Evolutionary conservation across 306 rosid species (phyloP).

Genomic region (Inga oerstediana): DNA sequence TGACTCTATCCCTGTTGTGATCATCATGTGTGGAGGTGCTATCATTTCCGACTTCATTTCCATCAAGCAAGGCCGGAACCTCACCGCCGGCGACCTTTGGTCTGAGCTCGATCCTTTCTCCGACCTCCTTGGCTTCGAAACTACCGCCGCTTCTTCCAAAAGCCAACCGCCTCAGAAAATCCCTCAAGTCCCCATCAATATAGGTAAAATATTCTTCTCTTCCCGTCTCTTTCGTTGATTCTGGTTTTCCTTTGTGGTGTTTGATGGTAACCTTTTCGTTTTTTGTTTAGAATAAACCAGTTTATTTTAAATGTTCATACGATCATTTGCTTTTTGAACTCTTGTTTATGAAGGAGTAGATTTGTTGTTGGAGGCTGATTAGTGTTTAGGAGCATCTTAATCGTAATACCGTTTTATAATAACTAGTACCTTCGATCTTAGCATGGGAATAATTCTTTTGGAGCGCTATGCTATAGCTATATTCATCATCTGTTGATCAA

Average conservation of each 20-base stretch:
- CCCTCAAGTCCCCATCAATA: slow-evolving; percentile 4
- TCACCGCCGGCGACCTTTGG: slow-evolving; percentile 54
- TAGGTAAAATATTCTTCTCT: slow-evolving; percentile 31
- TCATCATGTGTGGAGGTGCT: slow-evolving; percentile 92
- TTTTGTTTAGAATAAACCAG: not conserved
- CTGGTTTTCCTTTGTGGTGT: not conserved
- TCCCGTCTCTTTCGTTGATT: not conserved
- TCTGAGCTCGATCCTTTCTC: slow-evolving; percentile 62
- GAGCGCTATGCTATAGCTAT: not conserved
- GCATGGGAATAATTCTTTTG: not conserved
- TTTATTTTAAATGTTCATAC: not conserved
- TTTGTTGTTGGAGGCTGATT: not conserved
- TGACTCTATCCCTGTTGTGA: not conserved
- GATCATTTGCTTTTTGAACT: not conserved
- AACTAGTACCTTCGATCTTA: not conserved
- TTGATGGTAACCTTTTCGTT: not conserved
- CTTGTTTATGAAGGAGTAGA: not conserved
- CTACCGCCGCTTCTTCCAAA: not conserved
- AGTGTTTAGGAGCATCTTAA: not conserved
- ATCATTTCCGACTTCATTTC: slow-evolving; percentile 72
- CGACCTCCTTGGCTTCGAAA: slow-evolving; percentile 60
- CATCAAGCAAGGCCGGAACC: slow-evolving; percentile 53
- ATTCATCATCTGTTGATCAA: not conserved
- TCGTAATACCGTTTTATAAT: not conserved
- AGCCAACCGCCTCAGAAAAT: not conserved